Evolutionary conservation across 2,329 filamentous ascomycete species (phyloP).

Genomic region (Alternaria triticimaculans): DNA sequence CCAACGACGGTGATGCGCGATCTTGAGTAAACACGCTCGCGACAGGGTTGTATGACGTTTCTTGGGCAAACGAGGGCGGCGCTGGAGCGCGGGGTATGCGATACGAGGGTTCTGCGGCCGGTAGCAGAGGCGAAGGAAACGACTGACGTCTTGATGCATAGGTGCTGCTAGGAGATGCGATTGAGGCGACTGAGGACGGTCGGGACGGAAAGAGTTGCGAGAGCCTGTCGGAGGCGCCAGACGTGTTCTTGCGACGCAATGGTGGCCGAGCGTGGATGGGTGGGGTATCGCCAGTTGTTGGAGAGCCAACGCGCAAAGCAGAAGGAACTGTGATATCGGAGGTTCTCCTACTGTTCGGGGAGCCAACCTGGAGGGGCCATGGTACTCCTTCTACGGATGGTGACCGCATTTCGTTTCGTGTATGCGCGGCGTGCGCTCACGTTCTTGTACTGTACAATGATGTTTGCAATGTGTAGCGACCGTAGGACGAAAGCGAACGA

Average conservation of each 20-base stretch:
- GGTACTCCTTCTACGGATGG: conserved; percentile 39
- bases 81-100: conserved; percentile 40
- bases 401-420: neutral
- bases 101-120: conserved; percentile 37
- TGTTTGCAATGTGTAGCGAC: neutral
- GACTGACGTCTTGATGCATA: conserved; percentile 36
- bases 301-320: conserved; percentile 41
- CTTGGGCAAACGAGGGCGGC: conserved; percentile 39
- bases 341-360: conserved; percentile 28
- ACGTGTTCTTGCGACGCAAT: conserved; percentile 36
- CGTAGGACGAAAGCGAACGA: neutral
- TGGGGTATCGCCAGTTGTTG: conserved; percentile 21
- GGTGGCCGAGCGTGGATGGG: conserved; percentile 30
- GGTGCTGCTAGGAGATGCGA: conserved; percentile 24
- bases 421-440: neutral
- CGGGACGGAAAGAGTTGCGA: conserved; percentile 49
- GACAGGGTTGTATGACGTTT: conserved; percentile 39
- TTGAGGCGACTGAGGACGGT: conserved; percentile 35
- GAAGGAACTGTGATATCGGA: conserved; percentile 33
- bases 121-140: conserved; percentile 37
- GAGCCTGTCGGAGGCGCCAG: conserved; percentile 40
- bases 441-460: neutral
- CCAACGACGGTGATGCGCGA: conserved; percentile 20
- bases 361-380: conserved; percentile 39
- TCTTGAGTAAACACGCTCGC: conserved; percentile 28